Evolutionary conservation across 139 green algal genomes (phyloP), one percentile per base, ranked within the genome.

Genomic region (Gonium pectorale): DNA sequence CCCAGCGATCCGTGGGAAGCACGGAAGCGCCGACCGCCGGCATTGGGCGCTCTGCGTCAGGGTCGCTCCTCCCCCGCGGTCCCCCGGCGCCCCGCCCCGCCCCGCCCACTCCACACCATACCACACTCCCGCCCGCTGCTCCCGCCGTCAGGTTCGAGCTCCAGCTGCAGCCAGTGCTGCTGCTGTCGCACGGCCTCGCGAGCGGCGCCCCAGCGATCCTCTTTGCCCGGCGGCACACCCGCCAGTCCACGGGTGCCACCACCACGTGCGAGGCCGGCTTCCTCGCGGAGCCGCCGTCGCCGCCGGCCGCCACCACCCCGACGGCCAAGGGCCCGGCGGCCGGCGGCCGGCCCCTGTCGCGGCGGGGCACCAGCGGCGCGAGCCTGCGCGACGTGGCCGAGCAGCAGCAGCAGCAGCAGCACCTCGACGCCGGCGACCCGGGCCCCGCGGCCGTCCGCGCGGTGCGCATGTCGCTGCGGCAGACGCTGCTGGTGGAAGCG

Each of bases 401-500:
- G 31, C 19, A 37, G 5, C 49, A 17, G 49, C 17, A 17, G 49
- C 49, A 56, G 49, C 49, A 56, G 17, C 49, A 56, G 60, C 60
- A 7, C 5, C 24, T 33, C 22, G 67, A 5, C 33, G 24, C 33
- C 13, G 67, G 43, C 38, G 66, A 37, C 21, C 11, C 24, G 24
- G 38, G 38, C 27, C 7, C 15, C 22, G 73, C 77, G 5, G 13
- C 43, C 29, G 31, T 83, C 0, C 60, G 77, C 5, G 77, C 77
- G 13, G 60, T 73, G 6, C 60, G 77, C 7, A 83, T 73, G 3
- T 35, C 60, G 3, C 31, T 83, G 62, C 43, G 63, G 8, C 77
- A 83, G 31, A 83, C 77, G 60, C 62, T 83, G 40, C 60, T 83
- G 60, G 43, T 31, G 11, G 62, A 83, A 22, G 77, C 43, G n/a